phyloP scores from a whole-genome alignment of 75 land plant genomes.

The Picea sitchensis region DNA sequence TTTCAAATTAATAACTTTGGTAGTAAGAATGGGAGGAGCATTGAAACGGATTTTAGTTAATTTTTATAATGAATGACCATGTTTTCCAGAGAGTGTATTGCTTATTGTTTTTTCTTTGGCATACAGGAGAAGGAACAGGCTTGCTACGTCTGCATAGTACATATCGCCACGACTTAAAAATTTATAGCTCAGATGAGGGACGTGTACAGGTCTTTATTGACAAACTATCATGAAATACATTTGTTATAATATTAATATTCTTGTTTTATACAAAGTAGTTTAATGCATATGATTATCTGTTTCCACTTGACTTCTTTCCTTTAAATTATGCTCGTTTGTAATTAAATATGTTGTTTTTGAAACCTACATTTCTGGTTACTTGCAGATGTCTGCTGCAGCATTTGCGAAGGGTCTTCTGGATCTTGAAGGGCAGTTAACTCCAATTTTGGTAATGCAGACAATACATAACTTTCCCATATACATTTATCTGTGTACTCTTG shows the following conservation, averaged over 20 bases:
- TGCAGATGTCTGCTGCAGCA: constrained; percentile 99
- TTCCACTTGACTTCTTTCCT: background rate
- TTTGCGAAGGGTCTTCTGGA: constrained; percentile 99
- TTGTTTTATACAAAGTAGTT: background rate
- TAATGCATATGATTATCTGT: background rate
- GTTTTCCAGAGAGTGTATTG: background rate
- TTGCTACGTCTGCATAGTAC: constrained; percentile 98
- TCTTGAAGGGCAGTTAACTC: constrained; percentile 93
- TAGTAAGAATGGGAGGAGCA: too few species aligned
- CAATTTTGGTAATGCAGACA: constrained; percentile 64
- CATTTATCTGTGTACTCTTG: background rate
- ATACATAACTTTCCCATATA: background rate
- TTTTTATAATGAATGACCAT: background rate
- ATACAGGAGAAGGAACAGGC: constrained; percentile 93
- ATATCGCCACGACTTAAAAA: constrained; percentile 96
- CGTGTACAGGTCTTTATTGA: constrained; percentile 76
- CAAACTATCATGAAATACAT: background rate
- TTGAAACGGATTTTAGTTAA: background rate
- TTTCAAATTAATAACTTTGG: background rate
- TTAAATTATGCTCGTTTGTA: background rate
- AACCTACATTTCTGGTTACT: background rate
- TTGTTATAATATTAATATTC: background rate
- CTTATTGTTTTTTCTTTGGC: constrained; percentile 1
- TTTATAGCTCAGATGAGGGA: constrained; percentile 98
- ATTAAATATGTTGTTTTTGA: background rate